Percentiles rank a stretch among this genome's conserved stretches.
phyloP scores from a whole-genome alignment of 2,329 filamentous ascomycete genomes.

The Aureobasidium uvarum region DNA sequence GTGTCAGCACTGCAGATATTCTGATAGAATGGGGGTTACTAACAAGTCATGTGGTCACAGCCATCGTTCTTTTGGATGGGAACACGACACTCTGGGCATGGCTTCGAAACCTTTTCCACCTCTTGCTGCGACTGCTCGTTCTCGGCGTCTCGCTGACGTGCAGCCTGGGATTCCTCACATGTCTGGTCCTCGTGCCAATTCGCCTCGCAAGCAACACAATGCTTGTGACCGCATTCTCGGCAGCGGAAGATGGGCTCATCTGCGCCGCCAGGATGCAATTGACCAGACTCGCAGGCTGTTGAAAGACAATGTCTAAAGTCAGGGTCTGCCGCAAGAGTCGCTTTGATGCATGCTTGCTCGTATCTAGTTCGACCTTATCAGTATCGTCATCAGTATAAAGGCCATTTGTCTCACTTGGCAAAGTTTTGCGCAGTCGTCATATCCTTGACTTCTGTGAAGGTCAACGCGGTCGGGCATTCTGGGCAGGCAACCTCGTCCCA shows the following conservation, averaged over 20 bases:
- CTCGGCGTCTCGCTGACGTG: background rate
- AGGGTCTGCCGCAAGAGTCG: background rate
- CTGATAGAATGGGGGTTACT: background rate
- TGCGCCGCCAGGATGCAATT: slow-evolving; percentile 30
- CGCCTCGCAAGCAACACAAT: slow-evolving; percentile 36
- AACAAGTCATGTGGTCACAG: slow-evolving; percentile 17
- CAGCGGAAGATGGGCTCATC: slow-evolving; percentile 35
- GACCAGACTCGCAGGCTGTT: slow-evolving; percentile 27
- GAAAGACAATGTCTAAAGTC: background rate
- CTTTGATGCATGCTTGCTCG: background rate
- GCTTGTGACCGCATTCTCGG: slow-evolving; percentile 33
- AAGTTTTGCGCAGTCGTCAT: background rate
- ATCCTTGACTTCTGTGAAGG: background rate
- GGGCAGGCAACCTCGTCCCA: slow-evolving; percentile 11
- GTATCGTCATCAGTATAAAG: too few species aligned
- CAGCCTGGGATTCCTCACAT: slow-evolving; percentile 28
- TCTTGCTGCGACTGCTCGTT: background rate
- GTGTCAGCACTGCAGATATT: too few species aligned
- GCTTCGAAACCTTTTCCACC: background rate
- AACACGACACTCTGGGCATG: background rate
- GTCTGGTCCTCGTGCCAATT: slow-evolving; percentile 37
- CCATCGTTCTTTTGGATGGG: background rate
- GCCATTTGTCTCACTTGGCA: background rate
- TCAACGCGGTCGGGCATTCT: background rate
- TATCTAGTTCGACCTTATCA: background rate